Evolutionary conservation across 2,329 filamentous ascomycete genomes (phyloP), one percentile per base, ranked within the genome.

Genomic region (Hypoxylon sp.): DNA sequence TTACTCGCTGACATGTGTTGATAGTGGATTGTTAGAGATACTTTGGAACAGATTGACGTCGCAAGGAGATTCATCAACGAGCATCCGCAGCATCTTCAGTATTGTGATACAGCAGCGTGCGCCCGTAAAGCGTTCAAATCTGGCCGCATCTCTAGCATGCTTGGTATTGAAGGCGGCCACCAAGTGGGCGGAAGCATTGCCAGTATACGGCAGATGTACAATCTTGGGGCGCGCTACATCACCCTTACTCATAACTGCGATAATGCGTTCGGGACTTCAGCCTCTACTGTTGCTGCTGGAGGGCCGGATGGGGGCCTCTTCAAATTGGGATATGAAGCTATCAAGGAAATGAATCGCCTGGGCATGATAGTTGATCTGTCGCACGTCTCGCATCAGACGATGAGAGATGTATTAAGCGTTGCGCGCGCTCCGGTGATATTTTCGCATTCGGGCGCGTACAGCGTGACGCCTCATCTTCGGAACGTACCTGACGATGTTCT

Each of bases 401-500:
- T 77, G 76, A 67, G 74, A 13, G 74, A 77, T 41, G 77, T 75
- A 2, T 52, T 78, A 11, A 71, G 69, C 9, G 49, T 77, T 7
- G 65, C 75, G 2, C 68, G 63, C 2, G 75, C 76, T 0, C 77
- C 77, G 0, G 76, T 79, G 11, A 78, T 79, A 6, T 79, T 78
- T 68, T 77, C 76, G 1, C 77, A 79, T 49, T 77, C 75, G 3
- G 72, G 73, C 1, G 74, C 74, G 9, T 75, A 75, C 58, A 52
- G 70, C 19, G 21, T 76, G 25, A 69, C 71, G 32, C 56, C 74
- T 6, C 77, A 81, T 65, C 71, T 76, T 4, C 77, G 82, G 2
- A 81, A 83, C 48, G 81, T 81, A 0, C 80, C 81, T 1, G 81
- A 83, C 53, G 79, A 80, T 53, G 76, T 83, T 1, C 70, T 83